Conservation (phyloP, 1,139 yeast species). For the Taphrina deformans region DNA sequence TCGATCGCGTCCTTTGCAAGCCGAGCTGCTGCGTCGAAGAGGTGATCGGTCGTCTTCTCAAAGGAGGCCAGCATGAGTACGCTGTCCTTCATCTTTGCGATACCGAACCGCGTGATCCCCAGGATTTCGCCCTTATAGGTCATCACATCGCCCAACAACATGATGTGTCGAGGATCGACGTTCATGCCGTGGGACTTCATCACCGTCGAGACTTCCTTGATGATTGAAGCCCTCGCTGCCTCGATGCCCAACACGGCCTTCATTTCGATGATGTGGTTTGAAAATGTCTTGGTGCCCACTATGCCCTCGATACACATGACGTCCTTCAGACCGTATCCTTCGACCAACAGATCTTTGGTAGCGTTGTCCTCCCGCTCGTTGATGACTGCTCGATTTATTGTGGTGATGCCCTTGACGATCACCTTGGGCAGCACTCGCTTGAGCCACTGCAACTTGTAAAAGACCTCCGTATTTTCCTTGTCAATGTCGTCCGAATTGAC, state of each 20-base stretch:
- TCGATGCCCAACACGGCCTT: slow-evolving; percentile 91
- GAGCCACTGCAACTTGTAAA: slow-evolving; percentile 84
- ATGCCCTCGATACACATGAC: slow-evolving; percentile 99
- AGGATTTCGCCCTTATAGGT: slow-evolving; percentile 97
- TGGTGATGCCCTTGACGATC: slow-evolving; percentile 88
- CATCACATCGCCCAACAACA: slow-evolving; percentile 96
- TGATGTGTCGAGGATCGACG: slow-evolving; percentile 99
- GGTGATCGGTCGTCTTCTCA: slow-evolving; percentile 97
- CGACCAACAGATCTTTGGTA: slow-evolving; percentile 62
- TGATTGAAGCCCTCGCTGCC: slow-evolving; percentile 92
- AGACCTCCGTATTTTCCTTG: slow-evolving; percentile 62
- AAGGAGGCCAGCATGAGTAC: slow-evolving; percentile 95
- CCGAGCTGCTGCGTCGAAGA: slow-evolving; percentile 96
- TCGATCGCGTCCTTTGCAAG: slow-evolving; percentile 95
- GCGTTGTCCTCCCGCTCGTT: slow-evolving; percentile 59
- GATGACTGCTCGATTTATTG: slow-evolving; percentile 92
- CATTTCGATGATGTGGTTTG: slow-evolving; percentile 92
- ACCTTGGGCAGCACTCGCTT: slow-evolving; percentile 82
- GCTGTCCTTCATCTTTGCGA: slow-evolving; percentile 97
- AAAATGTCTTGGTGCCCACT: slow-evolving; percentile 77
- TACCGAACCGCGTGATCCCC: slow-evolving; percentile 96
- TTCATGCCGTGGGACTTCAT: slow-evolving; percentile 99
- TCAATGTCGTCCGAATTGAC: slow-evolving; percentile 54
- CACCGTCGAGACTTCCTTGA: slow-evolving; percentile 92
- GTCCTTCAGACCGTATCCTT: slow-evolving; percentile 93